phyloP scores from a whole-genome alignment of 2,329 filamentous ascomycete species.

The Microcera coccophila region DNA sequence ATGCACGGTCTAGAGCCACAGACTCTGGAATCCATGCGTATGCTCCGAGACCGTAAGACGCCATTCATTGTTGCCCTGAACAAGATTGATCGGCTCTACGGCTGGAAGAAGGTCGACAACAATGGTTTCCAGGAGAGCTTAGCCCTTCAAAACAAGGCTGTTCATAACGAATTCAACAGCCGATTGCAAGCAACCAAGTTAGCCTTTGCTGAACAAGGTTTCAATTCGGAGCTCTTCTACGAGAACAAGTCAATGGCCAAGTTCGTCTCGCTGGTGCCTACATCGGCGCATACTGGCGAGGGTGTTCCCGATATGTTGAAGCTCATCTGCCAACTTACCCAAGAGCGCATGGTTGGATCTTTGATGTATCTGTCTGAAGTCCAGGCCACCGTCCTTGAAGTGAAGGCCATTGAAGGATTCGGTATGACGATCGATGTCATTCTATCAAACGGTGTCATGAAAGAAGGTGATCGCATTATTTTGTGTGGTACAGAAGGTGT shows the following conservation, averaged over 20 bases:
- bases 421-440: slow-evolving; percentile 98
- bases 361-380: slow-evolving; percentile 99
- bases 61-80: slow-evolving; percentile 98
- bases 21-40: slow-evolving; percentile 93
- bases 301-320: slow-evolving; percentile 99
- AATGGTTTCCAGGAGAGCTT: slow-evolving; percentile 96
- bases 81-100: slow-evolving; percentile 99
- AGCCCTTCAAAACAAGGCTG: slow-evolving; percentile 82
- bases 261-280: slow-evolving; percentile 93
- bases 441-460: slow-evolving; percentile 88
- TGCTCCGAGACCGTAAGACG: slow-evolving; percentile 89
- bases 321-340: slow-evolving; percentile 84
- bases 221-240: slow-evolving; percentile 95
- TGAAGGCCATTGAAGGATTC: slow-evolving; percentile 98
- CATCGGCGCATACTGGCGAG: slow-evolving; percentile 97
- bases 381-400: slow-evolving; percentile 94
- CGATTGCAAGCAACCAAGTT: slow-evolving; percentile 88
- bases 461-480: slow-evolving; percentile 91
- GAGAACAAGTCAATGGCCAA: slow-evolving; percentile 97
- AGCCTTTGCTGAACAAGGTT: slow-evolving; percentile 91
- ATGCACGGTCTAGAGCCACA: slow-evolving; percentile 99
- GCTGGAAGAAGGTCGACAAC: slow-evolving; percentile 98
- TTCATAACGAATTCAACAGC: slow-evolving; percentile 91
- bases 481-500: slow-evolving; percentile 95
- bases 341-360: slow-evolving; percentile 94